Base-by-base conservation (phyloP, 129 eudicot species). In the Centaurea solstitialis region DNA sequence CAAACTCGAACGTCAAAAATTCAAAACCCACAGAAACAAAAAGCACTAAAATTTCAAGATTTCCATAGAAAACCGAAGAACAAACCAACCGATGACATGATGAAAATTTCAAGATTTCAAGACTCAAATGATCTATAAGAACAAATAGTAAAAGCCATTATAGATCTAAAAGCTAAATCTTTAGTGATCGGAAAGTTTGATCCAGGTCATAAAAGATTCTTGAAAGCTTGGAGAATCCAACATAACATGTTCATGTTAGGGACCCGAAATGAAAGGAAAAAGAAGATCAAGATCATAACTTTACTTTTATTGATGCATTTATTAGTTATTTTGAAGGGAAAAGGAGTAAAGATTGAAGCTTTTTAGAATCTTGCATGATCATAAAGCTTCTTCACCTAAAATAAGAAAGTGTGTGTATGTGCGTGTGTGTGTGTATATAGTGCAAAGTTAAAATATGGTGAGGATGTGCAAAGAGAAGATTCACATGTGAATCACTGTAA, bases 331-430 rank as follows among this genome's bases (percentile, higher is more conserved):
- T 35, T 73, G 43, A 76, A 85, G 72, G 30, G 57, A 78, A 45
- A 65, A 68, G 70, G 67, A 75, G 77, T 67, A 82, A 73, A 79
- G 82, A 88, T 75, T 20, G 77, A 79, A 79, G 83, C 76, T 75
- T 86, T 71, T 86, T 53, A 83, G 98, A 86, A 90, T 85, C 86
- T 88, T 85, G 87, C 77, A 88, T 76, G 90, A 82, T 90, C 97
- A 90, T 88, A 86, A 78, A 78, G 83, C 69, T 18, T 12, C 38
- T 83, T 84, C 80, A 85, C 78, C 38, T 72, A 78, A 41, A 83
- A 75, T 11, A 68, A 75, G 70, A 80, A 62, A 72, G n/a, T 39
- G 50, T 43, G 35, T 66, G 66, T 80, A 21, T 39, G 23, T 45
- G 69, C n/a, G 0, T 45, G 20, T 9, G 47, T 15, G 70, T 57